These are phyloP conservation scores for Pichia exigua DNA, from an alignment of 805 yeast genomes.

Conservation along the genomic window DNA sequence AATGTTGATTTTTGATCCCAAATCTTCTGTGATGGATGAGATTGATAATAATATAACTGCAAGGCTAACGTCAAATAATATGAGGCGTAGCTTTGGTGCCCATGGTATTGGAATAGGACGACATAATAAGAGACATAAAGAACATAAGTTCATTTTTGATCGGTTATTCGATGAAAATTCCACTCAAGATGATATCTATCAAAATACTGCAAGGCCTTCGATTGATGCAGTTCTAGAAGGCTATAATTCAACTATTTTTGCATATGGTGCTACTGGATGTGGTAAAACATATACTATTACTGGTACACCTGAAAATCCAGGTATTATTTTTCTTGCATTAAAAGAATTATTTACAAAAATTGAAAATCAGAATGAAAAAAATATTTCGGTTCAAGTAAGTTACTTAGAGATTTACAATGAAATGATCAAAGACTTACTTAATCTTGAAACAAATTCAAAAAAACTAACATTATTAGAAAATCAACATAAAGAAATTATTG, in stretches of 20 bases:
- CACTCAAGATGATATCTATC: slow-evolving; percentile 60
- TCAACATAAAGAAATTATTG: slow-evolving; percentile 53
- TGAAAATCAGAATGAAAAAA: slow-evolving; percentile 41
- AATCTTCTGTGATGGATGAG: neutral
- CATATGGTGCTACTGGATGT: slow-evolving; percentile 97
- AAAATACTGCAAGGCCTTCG: slow-evolving; percentile 60
- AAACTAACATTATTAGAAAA: slow-evolving; percentile 63
- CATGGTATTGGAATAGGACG: slow-evolving; percentile 9
- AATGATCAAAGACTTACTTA: slow-evolving; percentile 69
- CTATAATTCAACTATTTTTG: slow-evolving; percentile 84
- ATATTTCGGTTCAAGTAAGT: slow-evolving; percentile 55
- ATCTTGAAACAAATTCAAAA: slow-evolving; percentile 37
- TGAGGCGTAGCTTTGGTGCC: neutral
- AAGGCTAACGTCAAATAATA: neutral
- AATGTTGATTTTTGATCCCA: slow-evolving; percentile 82
- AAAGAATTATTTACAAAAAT: slow-evolving; percentile 62
- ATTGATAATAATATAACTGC: neutral
- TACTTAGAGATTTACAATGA: slow-evolving; percentile 91
- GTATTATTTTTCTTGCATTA: slow-evolving; percentile 73
- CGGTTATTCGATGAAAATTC: slow-evolving; percentile 60
- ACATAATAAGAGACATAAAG: slow-evolving; percentile 45
- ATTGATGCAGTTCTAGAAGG: slow-evolving; percentile 76
- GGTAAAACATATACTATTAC: slow-evolving; percentile 93
- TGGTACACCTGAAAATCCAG: slow-evolving; percentile 68
- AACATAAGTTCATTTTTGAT: slow-evolving; percentile 79